These are phyloP conservation scores for Aurantiochytrium sp. DNA, from an alignment of 108 stramenopile species.

Conservation along the genomic window DNA sequence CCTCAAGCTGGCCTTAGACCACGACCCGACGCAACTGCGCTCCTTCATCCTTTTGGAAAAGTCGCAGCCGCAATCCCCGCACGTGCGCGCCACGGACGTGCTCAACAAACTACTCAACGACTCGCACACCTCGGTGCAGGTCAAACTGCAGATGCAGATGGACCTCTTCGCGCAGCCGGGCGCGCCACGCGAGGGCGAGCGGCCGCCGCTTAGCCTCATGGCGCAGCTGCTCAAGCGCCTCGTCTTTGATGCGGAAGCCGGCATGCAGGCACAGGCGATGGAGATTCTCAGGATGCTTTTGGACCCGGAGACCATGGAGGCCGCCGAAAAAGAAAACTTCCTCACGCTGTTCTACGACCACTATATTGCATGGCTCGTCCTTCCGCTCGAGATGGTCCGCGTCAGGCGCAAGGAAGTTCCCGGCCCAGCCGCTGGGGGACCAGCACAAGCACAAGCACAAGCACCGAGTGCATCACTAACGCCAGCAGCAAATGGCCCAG, in stretches of 20 bases:
- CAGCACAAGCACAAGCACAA: too few relatives aligned
- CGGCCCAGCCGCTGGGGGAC: too few relatives aligned
- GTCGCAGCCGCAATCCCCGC: neutral
- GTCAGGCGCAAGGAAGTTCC: neutral
- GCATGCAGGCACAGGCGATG: neutral
- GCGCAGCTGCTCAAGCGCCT: neutral
- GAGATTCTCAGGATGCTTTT: slow-evolving; percentile 43
- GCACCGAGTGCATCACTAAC: too few relatives aligned
- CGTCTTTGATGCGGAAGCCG: neutral
- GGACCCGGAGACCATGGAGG: slow-evolving; percentile 54
- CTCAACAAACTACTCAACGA: neutral
- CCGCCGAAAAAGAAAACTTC: slow-evolving; percentile 43
- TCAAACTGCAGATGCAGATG: neutral
- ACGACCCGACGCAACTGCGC: slow-evolving; percentile 14
- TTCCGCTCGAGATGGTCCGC: slow-evolving; percentile 32
- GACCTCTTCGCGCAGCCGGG: neutral
- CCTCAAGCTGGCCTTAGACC: neutral
- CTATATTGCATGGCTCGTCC: slow-evolving; percentile 52
- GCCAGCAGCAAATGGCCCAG: too few relatives aligned
- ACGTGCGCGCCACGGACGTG: neutral
- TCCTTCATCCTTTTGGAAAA: neutral
- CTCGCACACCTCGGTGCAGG: neutral
- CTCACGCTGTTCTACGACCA: slow-evolving; percentile 50
- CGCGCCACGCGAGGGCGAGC: neutral
- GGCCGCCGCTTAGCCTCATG: neutral